A percentile compares a stretch with the other conserved stretches of the same genome.
phyloP scores from a whole-genome alignment of 1,284 basidiomycete genomes.

The Tylopilus sp. region DNA sequence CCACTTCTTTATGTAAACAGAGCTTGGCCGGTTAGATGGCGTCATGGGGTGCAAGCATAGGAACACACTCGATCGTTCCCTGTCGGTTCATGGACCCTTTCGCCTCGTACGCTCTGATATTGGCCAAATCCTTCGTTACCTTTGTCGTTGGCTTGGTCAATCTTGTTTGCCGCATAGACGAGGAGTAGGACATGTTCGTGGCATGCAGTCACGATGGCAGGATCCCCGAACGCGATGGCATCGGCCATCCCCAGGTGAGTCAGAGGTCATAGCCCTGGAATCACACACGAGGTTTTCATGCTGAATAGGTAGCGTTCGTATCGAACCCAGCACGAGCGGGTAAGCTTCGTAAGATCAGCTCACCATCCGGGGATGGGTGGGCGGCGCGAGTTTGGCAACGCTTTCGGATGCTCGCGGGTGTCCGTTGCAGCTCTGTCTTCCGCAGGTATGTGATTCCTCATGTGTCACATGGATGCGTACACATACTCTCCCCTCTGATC shows the following conservation, averaged over 20 bases:
- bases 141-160: constrained; percentile 12
- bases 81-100: constrained; percentile 19
- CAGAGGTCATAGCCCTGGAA: not conserved
- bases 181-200: constrained; percentile 5
- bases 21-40: constrained; percentile 11
- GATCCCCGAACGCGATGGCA: constrained; percentile 7
- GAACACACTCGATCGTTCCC: constrained; percentile 11
- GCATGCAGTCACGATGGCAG: constrained; percentile 4
- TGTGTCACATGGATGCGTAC: not conserved
- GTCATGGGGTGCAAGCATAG: constrained; percentile 10
- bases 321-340: constrained; percentile 9
- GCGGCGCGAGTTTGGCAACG: constrained; percentile 12
- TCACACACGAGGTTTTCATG: not conserved
- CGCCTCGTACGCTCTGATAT: constrained; percentile 8
- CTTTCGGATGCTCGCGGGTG: constrained; percentile 5
- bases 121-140: constrained; percentile 9
- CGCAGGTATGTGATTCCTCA: constrained; percentile 1
- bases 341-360: constrained; percentile 12
- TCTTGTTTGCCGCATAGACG: constrained; percentile 4
- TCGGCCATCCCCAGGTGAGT: constrained; percentile 7
- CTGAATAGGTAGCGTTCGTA: constrained; percentile 3
- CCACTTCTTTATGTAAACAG: not conserved
- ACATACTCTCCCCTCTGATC: not conserved
- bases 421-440: constrained; percentile 15
- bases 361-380: constrained; percentile 16